A percentile compares a stretch with the other conserved stretches of the same genome.
These are phyloP conservation scores for Hemileia vastatrix DNA, from an alignment of 1,284 basidiomycete genomes.

Conservation along the genomic window DNA sequence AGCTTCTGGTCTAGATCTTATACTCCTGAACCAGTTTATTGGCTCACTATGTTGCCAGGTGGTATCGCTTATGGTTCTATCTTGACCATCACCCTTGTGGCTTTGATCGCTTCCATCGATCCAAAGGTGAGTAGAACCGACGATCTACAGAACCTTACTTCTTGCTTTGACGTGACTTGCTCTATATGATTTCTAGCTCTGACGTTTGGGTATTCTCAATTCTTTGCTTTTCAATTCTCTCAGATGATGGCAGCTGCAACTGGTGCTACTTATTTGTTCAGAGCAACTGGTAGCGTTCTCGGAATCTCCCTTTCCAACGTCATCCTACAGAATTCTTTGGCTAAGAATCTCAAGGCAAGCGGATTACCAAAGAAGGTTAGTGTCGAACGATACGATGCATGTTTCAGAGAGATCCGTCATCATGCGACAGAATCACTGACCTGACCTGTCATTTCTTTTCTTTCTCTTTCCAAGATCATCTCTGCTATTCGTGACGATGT, in stretches of 20 bases:
- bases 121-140: conserved; percentile 37
- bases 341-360: conserved; percentile 32
- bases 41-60: conserved; percentile 39
- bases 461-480: conserved; percentile 37
- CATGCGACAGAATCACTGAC: neutral
- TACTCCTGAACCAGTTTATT: conserved; percentile 40
- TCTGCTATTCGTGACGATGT: conserved; percentile 41
- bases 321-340: conserved; percentile 45
- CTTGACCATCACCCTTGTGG: conserved; percentile 45
- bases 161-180: no score
- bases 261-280: conserved; percentile 44
- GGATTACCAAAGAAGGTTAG: conserved; percentile 34
- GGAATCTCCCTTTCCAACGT: conserved; percentile 45
- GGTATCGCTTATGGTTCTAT: conserved; percentile 43
- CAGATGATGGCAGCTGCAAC: conserved; percentile 45
- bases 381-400: conserved; percentile 25
- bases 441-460: neutral
- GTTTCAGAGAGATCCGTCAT: no score
- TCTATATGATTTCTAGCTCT: no score
- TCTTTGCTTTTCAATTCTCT: no score
- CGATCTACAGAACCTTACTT: no score
- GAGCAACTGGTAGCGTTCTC: conserved; percentile 45
- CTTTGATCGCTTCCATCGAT: conserved; percentile 43
- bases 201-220: no score
- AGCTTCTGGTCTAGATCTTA: conserved; percentile 40